Evolutionary conservation across 1,139 yeast genomes (phyloP), one percentile per base, ranked within the genome.

Genomic region (Insectozyma bohioensis): DNA sequence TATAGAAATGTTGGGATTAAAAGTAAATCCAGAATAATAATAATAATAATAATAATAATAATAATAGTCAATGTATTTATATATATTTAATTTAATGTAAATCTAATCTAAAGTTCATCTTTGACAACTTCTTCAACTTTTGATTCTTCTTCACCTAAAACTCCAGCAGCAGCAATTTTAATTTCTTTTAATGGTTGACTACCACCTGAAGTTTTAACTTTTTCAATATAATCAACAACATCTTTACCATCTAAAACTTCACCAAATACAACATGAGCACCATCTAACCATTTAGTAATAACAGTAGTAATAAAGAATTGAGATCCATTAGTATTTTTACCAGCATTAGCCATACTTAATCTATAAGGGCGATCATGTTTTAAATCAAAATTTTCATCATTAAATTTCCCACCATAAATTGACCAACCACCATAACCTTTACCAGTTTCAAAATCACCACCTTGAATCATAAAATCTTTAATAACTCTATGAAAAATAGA

Each of bases 211-310:
- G 80, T 77, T 47, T 72, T 61, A 40, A 72, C 78, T 33, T 59
- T 63, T 49, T 78, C 85, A 47, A 76, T 71, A 50, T 67, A 59
- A 38, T 70, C 65, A 25, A 78, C 78, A 10, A 80, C 74, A 26
- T 80, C 84, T 51, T 73, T 63, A 14, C 92, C 92, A 32, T 80
- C 85, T 8, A 78, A 40, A 34, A 84, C 82, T 58, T 83, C 85
- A 37, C 94, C 94, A 50, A 84, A 84, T n/a, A 83, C 92, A 46
- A 84, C 94, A 57, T 84, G 88, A 15, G 61, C 62, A 24, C 82
- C 83, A 56, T 82, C 77, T 48, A 84, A 70, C 82, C 83, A 78
- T 26, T 65, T 59, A 22, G 85, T 77, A 12, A 71, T 60, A 5
- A 70, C 79, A 11, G 87, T 80, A 45, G 81, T 78, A 45, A 78